These are phyloP conservation scores for Glonium stellatum DNA, from an alignment of 495 filamentous ascomycete genomes.

Conservation along the genomic window DNA sequence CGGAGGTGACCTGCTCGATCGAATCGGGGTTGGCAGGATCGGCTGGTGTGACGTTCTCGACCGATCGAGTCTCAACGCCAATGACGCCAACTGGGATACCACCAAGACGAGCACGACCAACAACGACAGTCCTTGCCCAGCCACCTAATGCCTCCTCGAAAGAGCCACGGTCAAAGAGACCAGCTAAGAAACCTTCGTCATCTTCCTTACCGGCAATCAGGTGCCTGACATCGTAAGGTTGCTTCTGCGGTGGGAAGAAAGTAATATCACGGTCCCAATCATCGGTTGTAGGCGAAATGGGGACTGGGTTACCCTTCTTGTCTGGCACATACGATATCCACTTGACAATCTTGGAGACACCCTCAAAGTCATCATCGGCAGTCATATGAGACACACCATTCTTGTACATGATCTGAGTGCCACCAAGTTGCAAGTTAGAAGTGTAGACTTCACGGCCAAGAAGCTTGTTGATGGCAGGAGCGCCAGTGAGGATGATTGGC, in stretches of 20 bases:
- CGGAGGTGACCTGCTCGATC: conserved; percentile 82
- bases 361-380: conserved; percentile 93
- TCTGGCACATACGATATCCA: conserved; percentile 97
- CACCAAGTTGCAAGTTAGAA: conserved; percentile 96
- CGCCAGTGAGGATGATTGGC: conserved; percentile 97
- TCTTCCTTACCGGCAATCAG: conserved; percentile 87
- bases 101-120: conserved; percentile 91
- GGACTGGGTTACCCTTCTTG: conserved; percentile 81
- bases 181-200: conserved; percentile 76
- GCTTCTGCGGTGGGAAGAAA: conserved; percentile 78
- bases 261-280: conserved; percentile 86
- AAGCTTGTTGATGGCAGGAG: conserved; percentile 95
- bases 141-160: conserved; percentile 95
- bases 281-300: conserved; percentile 77
- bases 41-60: conserved; percentile 96
- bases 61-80: conserved; percentile 87
- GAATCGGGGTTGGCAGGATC: conserved; percentile 98
- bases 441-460: conserved; percentile 98
- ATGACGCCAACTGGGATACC: conserved; percentile 99
- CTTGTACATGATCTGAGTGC: conserved; percentile 99
- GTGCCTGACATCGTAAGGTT: conserved; percentile 88
- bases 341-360: conserved; percentile 94
- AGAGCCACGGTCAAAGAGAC: conserved; percentile 92
- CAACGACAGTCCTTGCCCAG: conserved; percentile 94
- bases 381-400: conserved; percentile 99